These are phyloP conservation scores for Atalantia buxifolia DNA, from an alignment of 345 rosid species.

Conservation along the genomic window DNA sequence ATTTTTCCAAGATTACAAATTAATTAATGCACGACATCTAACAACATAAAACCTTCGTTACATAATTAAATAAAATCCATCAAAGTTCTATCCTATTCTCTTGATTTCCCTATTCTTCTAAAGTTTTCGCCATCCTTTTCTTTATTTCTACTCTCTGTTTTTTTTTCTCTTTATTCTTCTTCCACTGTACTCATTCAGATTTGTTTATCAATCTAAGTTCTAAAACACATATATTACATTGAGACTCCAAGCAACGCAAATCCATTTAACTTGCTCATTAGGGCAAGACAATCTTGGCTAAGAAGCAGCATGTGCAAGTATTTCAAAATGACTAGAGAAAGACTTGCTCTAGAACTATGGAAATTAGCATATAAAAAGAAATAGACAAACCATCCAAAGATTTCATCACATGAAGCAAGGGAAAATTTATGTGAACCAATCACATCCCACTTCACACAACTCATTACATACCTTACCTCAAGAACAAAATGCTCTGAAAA, in stretches of 20 bases:
- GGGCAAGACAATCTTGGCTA: neutral
- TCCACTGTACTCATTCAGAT: neutral
- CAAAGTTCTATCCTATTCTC: neutral
- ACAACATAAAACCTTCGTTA: too few species aligned
- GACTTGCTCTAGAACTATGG: neutral
- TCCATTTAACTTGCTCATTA: neutral
- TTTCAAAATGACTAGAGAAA: neutral
- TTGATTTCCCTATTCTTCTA: neutral
- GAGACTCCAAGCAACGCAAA: neutral
- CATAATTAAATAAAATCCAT: too few species aligned
- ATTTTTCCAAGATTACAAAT: too few species aligned
- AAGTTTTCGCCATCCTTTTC: neutral
- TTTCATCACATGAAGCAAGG: neutral
- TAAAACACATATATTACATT: neutral
- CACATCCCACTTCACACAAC: too few species aligned
- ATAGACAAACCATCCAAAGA: neutral
- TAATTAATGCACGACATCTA: too few species aligned
- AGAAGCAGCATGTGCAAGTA: neutral
- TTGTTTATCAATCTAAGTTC: neutral
- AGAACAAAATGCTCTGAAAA: slow-evolving; percentile 92
- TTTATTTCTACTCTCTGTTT: too few species aligned
- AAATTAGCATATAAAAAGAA: neutral
- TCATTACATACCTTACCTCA: slow-evolving; percentile 50
- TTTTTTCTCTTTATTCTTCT: neutral
- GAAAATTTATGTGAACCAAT: too few species aligned